Evolutionary conservation across 129 eudicot species (phyloP), one percentile per base, ranked within the genome.

Genomic region (Cynara cardunculus): DNA sequence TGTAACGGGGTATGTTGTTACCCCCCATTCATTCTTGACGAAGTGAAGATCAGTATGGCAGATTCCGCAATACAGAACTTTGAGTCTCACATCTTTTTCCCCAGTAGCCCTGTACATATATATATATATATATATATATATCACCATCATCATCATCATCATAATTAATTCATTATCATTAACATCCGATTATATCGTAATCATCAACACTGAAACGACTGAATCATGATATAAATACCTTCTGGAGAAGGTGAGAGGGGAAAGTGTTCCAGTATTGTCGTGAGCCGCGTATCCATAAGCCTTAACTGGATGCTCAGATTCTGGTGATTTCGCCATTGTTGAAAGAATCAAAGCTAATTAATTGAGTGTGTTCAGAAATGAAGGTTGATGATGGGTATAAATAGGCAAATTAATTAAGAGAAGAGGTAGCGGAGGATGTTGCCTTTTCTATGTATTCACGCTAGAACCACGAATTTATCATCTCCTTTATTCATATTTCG

Each of bases 11-110:
- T 87, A 90, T 2, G 34, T 39, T 22, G 89, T 61, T 37, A 81
- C 4, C 26, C 88, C 89, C 94, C 94, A 89, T 32, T 89, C 89
- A 26, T 89, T 89, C 76, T 85, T 89, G 41, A 24, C 59, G 31
- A 67, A 61, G 46, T 87, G 89, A 78, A 87, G 80, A 85, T 89
- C 93, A 12, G 93, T 68, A 83, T 89, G 94, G 39, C 94, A 89
- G 59, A 89, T 85, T 26, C 94, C 94, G 14, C 94, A 89, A 65
- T 89, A 90, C 85, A 87, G n/a, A 25, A 90, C 87, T 35, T 85
- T 90, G 67, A 90, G 75, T 44, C 85, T 84, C 82, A 90, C 91
- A 78, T 90, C 94, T 41, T 90, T 82, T 13, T 87, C 94, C 10
- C 91, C 88, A 1, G 94, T 90, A 41, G 75, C 87, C 84, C 94